Evolutionary conservation across 805 yeast species (phyloP).

Genomic region (Starmerella floricola): DNA sequence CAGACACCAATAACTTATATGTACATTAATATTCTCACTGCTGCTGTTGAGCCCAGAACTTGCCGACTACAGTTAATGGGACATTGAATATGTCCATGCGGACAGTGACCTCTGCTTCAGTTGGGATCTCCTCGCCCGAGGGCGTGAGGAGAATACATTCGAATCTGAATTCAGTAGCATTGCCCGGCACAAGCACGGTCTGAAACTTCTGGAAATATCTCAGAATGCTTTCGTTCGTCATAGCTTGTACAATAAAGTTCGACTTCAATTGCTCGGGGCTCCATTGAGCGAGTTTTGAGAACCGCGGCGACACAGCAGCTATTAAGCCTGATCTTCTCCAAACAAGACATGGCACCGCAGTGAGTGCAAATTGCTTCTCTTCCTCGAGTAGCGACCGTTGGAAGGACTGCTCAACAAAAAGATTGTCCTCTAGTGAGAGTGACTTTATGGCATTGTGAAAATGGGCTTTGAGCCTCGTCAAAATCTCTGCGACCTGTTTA

Average conservation of each 20-base stretch:
- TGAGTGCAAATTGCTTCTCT: slow-evolving; percentile 66
- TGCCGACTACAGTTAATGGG: slow-evolving; percentile 94
- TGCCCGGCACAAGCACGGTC: slow-evolving; percentile 81
- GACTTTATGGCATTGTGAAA: slow-evolving; percentile 87
- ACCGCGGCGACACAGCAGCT: slow-evolving; percentile 90
- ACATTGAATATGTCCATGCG: slow-evolving; percentile 92
- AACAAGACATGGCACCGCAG: slow-evolving; percentile 89
- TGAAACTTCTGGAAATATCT: slow-evolving; percentile 80
- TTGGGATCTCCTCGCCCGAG: slow-evolving; percentile 37
- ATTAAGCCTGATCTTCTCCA: slow-evolving; percentile 96
- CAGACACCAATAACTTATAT: no score
- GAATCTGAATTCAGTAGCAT: slow-evolving; percentile 77
- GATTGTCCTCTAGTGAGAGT: slow-evolving; percentile 77
- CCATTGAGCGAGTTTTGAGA: slow-evolving; percentile 88
- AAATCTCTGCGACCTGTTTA: slow-evolving; percentile 70
- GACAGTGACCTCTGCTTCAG: slow-evolving; percentile 84
- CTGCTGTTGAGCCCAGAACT: slow-evolving; percentile 41
- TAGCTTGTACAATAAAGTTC: slow-evolving; percentile 43
- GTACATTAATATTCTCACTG: not conserved
- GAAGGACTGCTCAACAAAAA: slow-evolving; percentile 92
- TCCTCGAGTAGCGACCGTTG: slow-evolving; percentile 85
- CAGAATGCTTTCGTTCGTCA: slow-evolving; percentile 78
- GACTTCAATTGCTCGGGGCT: slow-evolving; percentile 48
- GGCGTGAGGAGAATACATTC: slow-evolving; percentile 60
- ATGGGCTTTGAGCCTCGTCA: slow-evolving; percentile 85